Evolutionary conservation across 257 asterid genomes (phyloP), one percentile per base, ranked within the genome.

Genomic region (Perilla frutescens): DNA sequence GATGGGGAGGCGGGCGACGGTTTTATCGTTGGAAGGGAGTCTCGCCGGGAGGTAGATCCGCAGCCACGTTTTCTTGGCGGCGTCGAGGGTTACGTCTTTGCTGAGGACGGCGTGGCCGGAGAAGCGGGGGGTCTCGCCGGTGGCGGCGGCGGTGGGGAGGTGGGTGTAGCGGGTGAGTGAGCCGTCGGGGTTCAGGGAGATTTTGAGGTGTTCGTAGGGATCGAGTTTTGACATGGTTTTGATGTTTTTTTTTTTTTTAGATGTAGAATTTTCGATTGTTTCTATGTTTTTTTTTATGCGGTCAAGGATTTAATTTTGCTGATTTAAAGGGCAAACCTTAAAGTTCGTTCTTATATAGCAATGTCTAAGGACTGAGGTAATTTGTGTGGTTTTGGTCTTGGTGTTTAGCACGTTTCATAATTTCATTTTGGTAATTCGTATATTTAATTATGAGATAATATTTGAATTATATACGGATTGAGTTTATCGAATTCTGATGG

Each of bases 1-100:
- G 77, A 93, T 82, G 44, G 98, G 98, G 62, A 93, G 93, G 72
- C 88, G 85, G 3, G 85, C 86, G 53, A 83, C 68, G 39, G 87
- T 62, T 8, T 43, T 69, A 73, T 86, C 92, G 59, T 88, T 88
- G 37, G 92, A 80, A 0, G 88, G 91, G 70, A 87, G 64, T 3
- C 74, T 84, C 34, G 81, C 47, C 1, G 98, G 97, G 20, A 89
- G 96, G 80, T 79, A 91, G 66, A 93, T 74, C 31, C 98, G 79
- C 77, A 91, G 74, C 90, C 85, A 87, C 0, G 97, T 91, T 4
- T 84, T 84, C 71, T 87, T 86, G 7, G 73, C 76, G 10, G 83
- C 80, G 70, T 82, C 76, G 34, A 93, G 85, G 50, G 82, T 78
- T 0, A 89, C 80, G 74, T 93, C 98, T 55, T 91, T 93, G 89